These are phyloP conservation scores for Leccinum insolens DNA, from an alignment of 1,284 basidiomycete species.

Conservation along the genomic window DNA sequence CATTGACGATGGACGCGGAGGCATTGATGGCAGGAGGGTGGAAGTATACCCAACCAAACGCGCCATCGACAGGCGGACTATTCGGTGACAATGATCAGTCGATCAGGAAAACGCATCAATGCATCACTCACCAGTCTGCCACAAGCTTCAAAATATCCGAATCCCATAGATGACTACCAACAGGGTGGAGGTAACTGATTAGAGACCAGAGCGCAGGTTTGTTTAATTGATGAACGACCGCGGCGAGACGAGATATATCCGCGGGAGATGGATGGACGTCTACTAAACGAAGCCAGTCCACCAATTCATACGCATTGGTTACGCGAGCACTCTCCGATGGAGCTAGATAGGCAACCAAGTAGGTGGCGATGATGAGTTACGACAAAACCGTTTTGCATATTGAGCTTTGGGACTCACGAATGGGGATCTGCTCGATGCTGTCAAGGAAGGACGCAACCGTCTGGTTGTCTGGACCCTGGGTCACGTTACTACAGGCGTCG, in stretches of 20 bases:
- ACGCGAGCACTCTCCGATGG: constrained; percentile 35
- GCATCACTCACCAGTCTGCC: constrained; percentile 34
- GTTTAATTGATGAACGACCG: constrained; percentile 43
- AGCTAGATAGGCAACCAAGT: constrained; percentile 32
- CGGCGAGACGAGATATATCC: constrained; percentile 44
- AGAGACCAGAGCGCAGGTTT: constrained; percentile 46
- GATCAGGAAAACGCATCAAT: background rate
- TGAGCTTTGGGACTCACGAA: constrained; percentile 39
- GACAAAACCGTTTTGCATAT: background rate
- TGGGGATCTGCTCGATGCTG: constrained; percentile 41
- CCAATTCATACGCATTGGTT: constrained; percentile 51
- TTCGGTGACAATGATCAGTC: constrained; percentile 1
- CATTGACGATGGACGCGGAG: background rate
- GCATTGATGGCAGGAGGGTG: constrained; percentile 27
- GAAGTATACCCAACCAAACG: constrained; percentile 49
- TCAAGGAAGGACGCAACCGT: constrained; percentile 44
- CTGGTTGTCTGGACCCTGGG: constrained; percentile 13
- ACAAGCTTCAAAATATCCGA: constrained; percentile 23
- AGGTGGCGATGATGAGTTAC: background rate
- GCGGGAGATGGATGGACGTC: constrained; percentile 36
- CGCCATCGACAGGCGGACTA: constrained; percentile 23
- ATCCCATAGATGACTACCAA: constrained; percentile 45
- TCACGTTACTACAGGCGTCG: constrained; percentile 4
- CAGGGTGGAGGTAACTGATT: constrained; percentile 45
- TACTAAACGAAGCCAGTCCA: constrained; percentile 61